Conservation (phyloP, 2,329 filamentous ascomycete genomes). For the Falciphora oryzae region DNA sequence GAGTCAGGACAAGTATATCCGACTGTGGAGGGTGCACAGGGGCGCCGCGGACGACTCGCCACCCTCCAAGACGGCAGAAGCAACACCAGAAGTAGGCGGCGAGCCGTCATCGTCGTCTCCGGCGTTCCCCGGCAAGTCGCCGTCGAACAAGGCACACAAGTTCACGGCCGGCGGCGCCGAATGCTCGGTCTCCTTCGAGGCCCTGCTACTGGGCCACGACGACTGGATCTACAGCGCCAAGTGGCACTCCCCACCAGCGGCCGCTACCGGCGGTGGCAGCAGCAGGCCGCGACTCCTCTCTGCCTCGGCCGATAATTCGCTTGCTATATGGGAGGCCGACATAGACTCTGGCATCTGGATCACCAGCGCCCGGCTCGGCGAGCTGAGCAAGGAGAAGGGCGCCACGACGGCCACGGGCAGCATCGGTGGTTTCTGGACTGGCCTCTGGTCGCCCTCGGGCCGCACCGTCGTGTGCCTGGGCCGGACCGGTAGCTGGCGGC, state of each 20-base stretch:
- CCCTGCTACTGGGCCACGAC: constrained; percentile 87
- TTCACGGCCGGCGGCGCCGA: constrained; percentile 57
- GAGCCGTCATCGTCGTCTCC: too few species aligned
- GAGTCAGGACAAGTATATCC: constrained; percentile 95
- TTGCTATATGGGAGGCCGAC: constrained; percentile 90
- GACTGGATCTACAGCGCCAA: constrained; percentile 94
- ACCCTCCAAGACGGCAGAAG: constrained; percentile 37
- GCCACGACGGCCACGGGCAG: constrained; percentile 95
- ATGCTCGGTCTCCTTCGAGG: constrained; percentile 87
- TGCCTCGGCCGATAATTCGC: constrained; percentile 89
- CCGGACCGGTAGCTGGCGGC: constrained; percentile 86
- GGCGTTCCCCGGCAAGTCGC: constrained; percentile 60
- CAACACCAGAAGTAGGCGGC: constrained; percentile 34
- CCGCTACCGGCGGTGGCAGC: constrained; percentile 23
- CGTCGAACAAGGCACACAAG: constrained; percentile 85
- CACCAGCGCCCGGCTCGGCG: constrained; percentile 76
- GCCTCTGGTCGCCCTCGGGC: constrained; percentile 80
- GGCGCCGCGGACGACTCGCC: constrained; percentile 49
- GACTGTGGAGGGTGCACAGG: constrained; percentile 80
- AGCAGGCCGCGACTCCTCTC: constrained; percentile 69
- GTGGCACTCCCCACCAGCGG: constrained; percentile 51
- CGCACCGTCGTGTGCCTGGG: constrained; percentile 71
- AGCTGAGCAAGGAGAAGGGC: constrained; percentile 91
- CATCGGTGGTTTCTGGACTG: constrained; percentile 93
- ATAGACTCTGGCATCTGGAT: constrained; percentile 83